phyloP scores from a whole-genome alignment of 2,329 filamentous ascomycete species.

The Fusarium sp. region DNA sequence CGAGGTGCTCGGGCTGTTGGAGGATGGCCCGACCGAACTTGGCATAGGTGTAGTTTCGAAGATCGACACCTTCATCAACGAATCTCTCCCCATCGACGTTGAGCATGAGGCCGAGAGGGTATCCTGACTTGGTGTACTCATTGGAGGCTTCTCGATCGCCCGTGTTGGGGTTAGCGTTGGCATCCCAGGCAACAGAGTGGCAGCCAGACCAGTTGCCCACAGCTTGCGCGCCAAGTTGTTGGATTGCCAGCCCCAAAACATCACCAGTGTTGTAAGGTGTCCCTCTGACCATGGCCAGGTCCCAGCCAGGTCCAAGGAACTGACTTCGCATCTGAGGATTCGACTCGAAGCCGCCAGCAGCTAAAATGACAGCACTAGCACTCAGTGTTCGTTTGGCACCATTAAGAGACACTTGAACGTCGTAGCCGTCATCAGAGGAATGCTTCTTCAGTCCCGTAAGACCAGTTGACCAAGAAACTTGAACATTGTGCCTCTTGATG shows the following conservation, averaged over 20 bases:
- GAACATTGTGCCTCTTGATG: neutral
- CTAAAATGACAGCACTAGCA: neutral
- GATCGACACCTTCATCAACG: conserved; percentile 6
- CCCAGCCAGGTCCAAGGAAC: conserved; percentile 53
- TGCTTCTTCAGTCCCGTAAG: neutral
- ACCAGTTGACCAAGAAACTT: conserved; percentile 3
- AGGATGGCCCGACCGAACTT: conserved; percentile 16
- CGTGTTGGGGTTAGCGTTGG: conserved; percentile 8
- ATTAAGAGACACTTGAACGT: neutral
- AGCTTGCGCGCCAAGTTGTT: neutral
- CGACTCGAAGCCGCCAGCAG: conserved; percentile 45
- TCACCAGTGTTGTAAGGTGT: conserved; percentile 25
- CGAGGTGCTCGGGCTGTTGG: conserved; percentile 12
- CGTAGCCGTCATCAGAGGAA: neutral
- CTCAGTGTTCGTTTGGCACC: neutral
- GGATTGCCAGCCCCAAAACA: neutral
- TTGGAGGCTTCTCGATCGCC: conserved; percentile 13
- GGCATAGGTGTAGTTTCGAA: conserved; percentile 18
- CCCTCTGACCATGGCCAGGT: conserved; percentile 42
- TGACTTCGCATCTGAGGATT: conserved; percentile 66
- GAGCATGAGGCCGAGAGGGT: conserved; percentile 12
- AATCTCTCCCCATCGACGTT: conserved; percentile 4
- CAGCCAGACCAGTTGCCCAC: conserved; percentile 11
- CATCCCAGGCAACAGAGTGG: conserved; percentile 12
- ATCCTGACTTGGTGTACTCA: conserved; percentile 17